Percentiles rank a stretch among this genome's conserved stretches.
These are phyloP conservation scores for Trichoderma atroviride DNA, from an alignment of 2,329 filamentous ascomycete genomes.

Conservation along the genomic window DNA sequence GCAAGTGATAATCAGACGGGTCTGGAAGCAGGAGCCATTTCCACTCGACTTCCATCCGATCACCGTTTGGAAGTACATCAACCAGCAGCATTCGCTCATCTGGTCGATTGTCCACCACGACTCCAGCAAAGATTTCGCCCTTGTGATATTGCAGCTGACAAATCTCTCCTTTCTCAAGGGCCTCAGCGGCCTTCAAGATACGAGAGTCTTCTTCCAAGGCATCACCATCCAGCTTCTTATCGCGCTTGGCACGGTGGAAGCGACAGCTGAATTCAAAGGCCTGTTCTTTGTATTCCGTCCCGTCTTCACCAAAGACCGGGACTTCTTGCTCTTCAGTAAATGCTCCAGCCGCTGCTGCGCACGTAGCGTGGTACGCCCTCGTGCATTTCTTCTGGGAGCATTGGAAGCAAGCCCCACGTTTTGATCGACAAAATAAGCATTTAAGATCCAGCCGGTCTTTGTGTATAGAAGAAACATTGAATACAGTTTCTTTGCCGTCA, in stretches of 20 bases:
- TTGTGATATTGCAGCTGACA: conserved; percentile 85
- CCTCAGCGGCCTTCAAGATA: conserved; percentile 68
- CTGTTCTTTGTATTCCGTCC: conserved; percentile 87
- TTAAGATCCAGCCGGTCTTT: conserved; percentile 89
- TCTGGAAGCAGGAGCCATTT: conserved; percentile 80
- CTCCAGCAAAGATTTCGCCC: conserved; percentile 87
- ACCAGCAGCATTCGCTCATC: conserved; percentile 77
- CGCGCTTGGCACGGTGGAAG: conserved; percentile 87
- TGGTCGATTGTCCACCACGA: conserved; percentile 79
- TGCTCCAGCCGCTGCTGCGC: conserved; percentile 87
- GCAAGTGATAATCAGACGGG: conserved; percentile 68
- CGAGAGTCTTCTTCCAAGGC: conserved; percentile 70
- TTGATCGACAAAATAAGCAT: conserved; percentile 92
- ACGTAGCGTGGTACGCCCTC: conserved; percentile 91
- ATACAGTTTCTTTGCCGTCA: conserved; percentile 72
- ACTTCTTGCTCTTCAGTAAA: conserved; percentile 86
- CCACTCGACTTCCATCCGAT: conserved; percentile 78
- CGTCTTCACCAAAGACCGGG: conserved; percentile 85
- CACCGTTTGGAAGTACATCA: conserved; percentile 80
- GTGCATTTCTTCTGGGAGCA: conserved; percentile 95
- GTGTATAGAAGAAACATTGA: conserved; percentile 77
- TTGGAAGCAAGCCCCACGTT: conserved; percentile 94
- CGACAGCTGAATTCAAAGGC: conserved; percentile 93
- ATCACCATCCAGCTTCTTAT: conserved; percentile 71
- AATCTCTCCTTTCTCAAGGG: conserved; percentile 71